phyloP scores from a whole-genome alignment of 768 basidiomycete species.

The Trametes punicea region DNA sequence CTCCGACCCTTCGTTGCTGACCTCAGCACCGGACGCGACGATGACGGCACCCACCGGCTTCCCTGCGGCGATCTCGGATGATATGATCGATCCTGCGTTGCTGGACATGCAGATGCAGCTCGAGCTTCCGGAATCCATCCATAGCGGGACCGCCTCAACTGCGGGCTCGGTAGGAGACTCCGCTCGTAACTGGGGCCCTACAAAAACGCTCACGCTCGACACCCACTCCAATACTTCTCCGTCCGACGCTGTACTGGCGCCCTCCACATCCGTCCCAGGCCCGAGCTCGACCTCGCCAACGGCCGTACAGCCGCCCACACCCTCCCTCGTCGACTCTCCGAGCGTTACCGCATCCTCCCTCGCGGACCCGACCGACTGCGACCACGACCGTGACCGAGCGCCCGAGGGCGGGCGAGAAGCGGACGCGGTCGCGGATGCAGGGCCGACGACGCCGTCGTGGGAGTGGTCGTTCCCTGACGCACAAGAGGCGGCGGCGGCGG shows the following conservation, averaged over 20 bases:
- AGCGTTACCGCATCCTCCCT: constrained; percentile 22
- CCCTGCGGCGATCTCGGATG: constrained; percentile 8
- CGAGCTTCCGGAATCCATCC: background rate
- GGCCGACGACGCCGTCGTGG: constrained; percentile 27
- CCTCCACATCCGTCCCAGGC: background rate
- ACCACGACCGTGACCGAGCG: background rate
- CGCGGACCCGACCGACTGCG: constrained; percentile 8
- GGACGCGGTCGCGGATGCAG: constrained; percentile 6
- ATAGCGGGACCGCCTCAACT: background rate
- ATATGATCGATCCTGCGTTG: constrained; percentile 25
- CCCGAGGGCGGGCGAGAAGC: too few species aligned
- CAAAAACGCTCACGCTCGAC: too few species aligned
- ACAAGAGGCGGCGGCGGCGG: constrained; percentile 9
- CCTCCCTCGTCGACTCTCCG: constrained; percentile 26
- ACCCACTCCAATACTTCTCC: background rate
- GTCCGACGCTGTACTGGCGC: background rate
- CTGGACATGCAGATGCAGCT: constrained; percentile 12
- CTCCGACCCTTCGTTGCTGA: background rate
- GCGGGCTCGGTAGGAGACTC: too few species aligned
- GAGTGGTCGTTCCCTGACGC: constrained; percentile 21
- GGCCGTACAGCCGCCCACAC: constrained; percentile 14
- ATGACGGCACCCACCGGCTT: background rate
- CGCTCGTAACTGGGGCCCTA: too few species aligned
- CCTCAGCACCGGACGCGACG: background rate
- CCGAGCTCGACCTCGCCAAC: background rate